Conservation (phyloP, 805 yeast species). For the Starmerella asiatica region DNA sequence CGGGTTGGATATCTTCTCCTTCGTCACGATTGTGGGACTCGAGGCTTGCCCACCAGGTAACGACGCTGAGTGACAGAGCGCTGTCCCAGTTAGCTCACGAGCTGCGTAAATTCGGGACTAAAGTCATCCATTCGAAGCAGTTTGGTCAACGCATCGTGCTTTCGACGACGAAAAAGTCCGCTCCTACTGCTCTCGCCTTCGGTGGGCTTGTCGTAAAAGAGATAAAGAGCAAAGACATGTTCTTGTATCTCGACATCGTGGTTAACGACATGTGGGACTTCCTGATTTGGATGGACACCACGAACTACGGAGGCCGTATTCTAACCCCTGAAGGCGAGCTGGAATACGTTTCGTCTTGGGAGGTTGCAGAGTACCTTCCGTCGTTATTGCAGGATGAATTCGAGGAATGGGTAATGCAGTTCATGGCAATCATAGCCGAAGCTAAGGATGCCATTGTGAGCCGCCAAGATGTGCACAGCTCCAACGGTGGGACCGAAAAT, state of each 20-base stretch:
- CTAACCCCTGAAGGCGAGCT: slow-evolving; percentile 20
- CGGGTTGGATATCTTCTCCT: slow-evolving; percentile 73
- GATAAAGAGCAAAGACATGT: slow-evolving; percentile 65
- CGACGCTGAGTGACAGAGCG: slow-evolving; percentile 71
- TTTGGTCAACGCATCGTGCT: slow-evolving; percentile 60
- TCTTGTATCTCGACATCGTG: slow-evolving; percentile 63
- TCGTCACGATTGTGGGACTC: slow-evolving; percentile 65
- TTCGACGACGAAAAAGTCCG: slow-evolving; percentile 60
- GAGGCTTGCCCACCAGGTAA: slow-evolving; percentile 71
- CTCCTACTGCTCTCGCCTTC: slow-evolving; percentile 81
- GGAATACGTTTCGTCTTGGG: slow-evolving; percentile 58
- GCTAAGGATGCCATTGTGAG: slow-evolving; percentile 20
- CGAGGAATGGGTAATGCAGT: slow-evolving; percentile 70
- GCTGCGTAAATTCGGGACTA: slow-evolving; percentile 65
- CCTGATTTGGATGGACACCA: slow-evolving; percentile 89
- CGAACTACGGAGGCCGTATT: slow-evolving; percentile 63
- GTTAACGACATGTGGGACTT: slow-evolving; percentile 80
- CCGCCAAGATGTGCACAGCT: slow-evolving; percentile 24
- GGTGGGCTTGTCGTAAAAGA: slow-evolving; percentile 72
- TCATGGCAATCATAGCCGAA: slow-evolving; percentile 55
- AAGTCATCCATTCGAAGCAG: slow-evolving; percentile 50
- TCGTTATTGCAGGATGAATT: slow-evolving; percentile 64
- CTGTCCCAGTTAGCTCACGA: slow-evolving; percentile 68
- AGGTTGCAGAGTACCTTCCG: slow-evolving; percentile 61
- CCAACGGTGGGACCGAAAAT: neutral